These are phyloP conservation scores for Dioscorea dumetorum DNA, from an alignment of 106 monocot species.

Conservation along the genomic window DNA sequence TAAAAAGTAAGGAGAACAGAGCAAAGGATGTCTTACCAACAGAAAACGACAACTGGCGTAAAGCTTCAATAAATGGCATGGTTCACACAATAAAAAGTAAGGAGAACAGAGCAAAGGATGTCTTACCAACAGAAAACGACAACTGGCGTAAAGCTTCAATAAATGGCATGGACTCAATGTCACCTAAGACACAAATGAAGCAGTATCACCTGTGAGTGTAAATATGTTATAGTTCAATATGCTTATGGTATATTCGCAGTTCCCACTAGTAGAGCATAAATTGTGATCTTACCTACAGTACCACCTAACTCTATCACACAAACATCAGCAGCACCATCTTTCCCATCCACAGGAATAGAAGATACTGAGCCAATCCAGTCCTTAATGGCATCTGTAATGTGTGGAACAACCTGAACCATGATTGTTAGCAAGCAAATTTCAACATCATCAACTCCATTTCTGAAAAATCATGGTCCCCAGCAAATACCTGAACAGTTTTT, in stretches of 20 bases:
- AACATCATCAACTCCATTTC: background rate
- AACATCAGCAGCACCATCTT: slow-evolving; percentile 53
- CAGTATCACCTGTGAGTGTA: background rate
- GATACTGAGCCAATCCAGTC: slow-evolving; percentile 72
- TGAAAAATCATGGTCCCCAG: background rate
- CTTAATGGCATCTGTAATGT: slow-evolving; percentile 77
- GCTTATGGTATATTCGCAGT: background rate
- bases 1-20: background rate
- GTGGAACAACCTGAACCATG: slow-evolving; percentile 59
- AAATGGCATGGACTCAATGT: slow-evolving; percentile 88
- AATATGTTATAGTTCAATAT: background rate
- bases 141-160: slow-evolving; percentile 78
- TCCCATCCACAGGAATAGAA: slow-evolving; percentile 59
- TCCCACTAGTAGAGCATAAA: background rate
- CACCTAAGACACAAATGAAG: slow-evolving; percentile 32
- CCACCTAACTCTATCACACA: slow-evolving; percentile 86
- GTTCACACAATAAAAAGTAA: slow-evolving; percentile 5
- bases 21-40: slow-evolving; percentile 30
- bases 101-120: background rate
- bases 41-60: slow-evolving; percentile 82
- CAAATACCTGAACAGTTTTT: slow-evolving; percentile 80
- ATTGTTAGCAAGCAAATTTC: background rate
- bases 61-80: slow-evolving; percentile 83
- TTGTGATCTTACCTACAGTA: slow-evolving; percentile 52
- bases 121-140: slow-evolving; percentile 76